Percentiles rank a stretch among this genome's conserved stretches.
Evolutionary conservation across 176 grass and related monocot species (phyloP).

Genomic region (Oryza coarctata): DNA sequence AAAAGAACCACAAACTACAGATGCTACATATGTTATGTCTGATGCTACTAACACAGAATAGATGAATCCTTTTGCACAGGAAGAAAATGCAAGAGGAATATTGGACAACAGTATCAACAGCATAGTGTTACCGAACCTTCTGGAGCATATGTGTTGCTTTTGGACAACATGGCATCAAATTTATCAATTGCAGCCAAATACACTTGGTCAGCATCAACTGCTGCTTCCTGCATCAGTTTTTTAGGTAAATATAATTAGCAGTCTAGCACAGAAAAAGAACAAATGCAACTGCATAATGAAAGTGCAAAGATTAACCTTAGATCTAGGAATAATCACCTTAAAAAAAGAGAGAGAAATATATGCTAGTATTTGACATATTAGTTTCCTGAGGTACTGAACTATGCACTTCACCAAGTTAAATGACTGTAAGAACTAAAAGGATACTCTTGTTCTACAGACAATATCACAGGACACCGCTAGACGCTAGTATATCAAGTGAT

Average conservation of each 20-base stretch:
- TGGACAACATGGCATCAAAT: slow-evolving; percentile 86
- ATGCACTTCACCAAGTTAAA: background rate
- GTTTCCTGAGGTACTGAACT: background rate
- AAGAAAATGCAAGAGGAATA: background rate
- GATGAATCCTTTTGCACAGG: background rate
- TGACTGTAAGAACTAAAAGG: background rate
- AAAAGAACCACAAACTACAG: background rate
- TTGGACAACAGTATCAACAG: background rate
- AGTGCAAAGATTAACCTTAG: background rate
- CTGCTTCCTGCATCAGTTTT: slow-evolving; percentile 70
- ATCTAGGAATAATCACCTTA: background rate
- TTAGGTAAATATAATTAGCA: background rate
- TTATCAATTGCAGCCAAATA: slow-evolving; percentile 94
- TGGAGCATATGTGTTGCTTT: slow-evolving; percentile 69
- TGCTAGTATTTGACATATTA: background rate
- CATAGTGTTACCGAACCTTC: slow-evolving; percentile 50
- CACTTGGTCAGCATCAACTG: slow-evolving; percentile 74
- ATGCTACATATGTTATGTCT: background rate
- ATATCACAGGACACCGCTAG: background rate
- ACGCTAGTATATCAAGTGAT: background rate
- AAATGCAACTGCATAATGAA: background rate
- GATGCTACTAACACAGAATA: background rate
- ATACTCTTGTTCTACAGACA: background rate
- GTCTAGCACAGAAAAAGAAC: background rate
- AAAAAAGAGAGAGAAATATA: background rate